phyloP scores from a whole-genome alignment of 345 rosid genomes.

The Ailanthus altissimus region DNA sequence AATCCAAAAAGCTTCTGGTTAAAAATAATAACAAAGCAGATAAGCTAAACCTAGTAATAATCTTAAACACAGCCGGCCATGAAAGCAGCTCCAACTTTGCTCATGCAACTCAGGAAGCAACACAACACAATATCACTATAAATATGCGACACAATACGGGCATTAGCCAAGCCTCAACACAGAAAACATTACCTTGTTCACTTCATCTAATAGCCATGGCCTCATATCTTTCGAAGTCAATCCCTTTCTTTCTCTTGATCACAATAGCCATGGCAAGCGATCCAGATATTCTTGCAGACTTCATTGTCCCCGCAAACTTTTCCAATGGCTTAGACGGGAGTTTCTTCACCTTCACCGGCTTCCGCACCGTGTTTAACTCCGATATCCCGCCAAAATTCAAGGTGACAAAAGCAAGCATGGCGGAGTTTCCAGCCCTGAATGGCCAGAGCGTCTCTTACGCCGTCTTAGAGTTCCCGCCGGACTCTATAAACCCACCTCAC shows the following conservation, averaged over 20 bases:
- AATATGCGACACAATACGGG: neutral
- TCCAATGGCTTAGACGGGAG: conserved; percentile 7
- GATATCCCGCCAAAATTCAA: conserved; percentile 10
- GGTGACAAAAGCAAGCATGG: conserved; percentile 15
- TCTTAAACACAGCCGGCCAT: neutral
- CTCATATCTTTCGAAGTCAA: neutral
- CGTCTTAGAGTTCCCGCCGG: conserved; percentile 22
- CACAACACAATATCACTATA: neutral
- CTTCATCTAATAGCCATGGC: neutral
- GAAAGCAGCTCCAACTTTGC: neutral
- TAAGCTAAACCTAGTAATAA: neutral
- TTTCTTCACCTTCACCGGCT: conserved; percentile 26
- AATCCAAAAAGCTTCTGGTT: too few species aligned
- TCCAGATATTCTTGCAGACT: conserved; percentile 29
- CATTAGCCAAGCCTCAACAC: neutral
- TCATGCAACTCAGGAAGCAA: too few species aligned
- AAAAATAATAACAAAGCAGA: neutral
- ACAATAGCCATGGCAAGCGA: neutral
- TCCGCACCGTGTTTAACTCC: neutral
- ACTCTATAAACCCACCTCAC: conserved; percentile 30
- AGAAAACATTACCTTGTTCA: neutral
- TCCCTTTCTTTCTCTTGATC: conserved; percentile 4
- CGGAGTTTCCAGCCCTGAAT: conserved; percentile 28
- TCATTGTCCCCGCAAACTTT: conserved; percentile 13
- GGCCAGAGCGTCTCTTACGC: conserved; percentile 35